These are phyloP conservation scores for Russula sp. DNA, from an alignment of 768 basidiomycete genomes.

Conservation along the genomic window DNA sequence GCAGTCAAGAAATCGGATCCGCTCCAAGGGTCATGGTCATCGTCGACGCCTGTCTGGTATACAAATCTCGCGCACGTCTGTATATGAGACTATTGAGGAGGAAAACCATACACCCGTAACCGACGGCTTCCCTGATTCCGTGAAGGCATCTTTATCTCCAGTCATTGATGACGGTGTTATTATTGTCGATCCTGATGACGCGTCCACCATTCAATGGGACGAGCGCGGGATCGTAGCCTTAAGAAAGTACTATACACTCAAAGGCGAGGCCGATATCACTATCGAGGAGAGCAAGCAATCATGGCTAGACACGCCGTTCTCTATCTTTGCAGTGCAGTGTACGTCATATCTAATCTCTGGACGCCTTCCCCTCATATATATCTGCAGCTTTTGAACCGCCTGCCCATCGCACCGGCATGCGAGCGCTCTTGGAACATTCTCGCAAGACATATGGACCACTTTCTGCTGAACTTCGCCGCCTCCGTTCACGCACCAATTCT, in stretches of 20 bases:
- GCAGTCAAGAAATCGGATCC: slow-evolving; percentile 45
- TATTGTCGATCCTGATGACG: slow-evolving; percentile 53
- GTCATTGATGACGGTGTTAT: slow-evolving; percentile 38
- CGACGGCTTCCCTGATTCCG: slow-evolving; percentile 13
- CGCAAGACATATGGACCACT: slow-evolving; percentile 68
- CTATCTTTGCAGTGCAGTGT: slow-evolving; percentile 71
- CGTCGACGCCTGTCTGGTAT: slow-evolving; percentile 66
- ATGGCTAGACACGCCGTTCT: slow-evolving; percentile 74
- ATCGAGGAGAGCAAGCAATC: slow-evolving; percentile 61
- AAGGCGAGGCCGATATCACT: slow-evolving; percentile 63
- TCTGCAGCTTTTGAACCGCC: slow-evolving; percentile 64
- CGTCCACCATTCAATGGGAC: slow-evolving; percentile 56
- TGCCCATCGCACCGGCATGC: slow-evolving; percentile 60
- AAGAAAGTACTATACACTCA: slow-evolving; percentile 64
- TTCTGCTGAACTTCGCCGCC: slow-evolving; percentile 65
- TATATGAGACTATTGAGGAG: slow-evolving; percentile 80
- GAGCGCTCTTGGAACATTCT: slow-evolving; percentile 69
- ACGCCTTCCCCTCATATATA: slow-evolving; percentile 13
- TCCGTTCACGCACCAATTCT: slow-evolving; percentile 66
- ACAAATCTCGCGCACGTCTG: slow-evolving; percentile 59
- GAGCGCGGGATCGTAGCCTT: slow-evolving; percentile 63
- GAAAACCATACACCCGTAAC: slow-evolving; percentile 42
- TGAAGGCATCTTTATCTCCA: slow-evolving; percentile 15
- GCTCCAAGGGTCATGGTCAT: slow-evolving; percentile 64
- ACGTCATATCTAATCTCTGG: slow-evolving; percentile 35